These are phyloP conservation scores for Dentiscutata heterogama DNA, from an alignment of 371 early-diverging fungal genomes.

Conservation along the genomic window DNA sequence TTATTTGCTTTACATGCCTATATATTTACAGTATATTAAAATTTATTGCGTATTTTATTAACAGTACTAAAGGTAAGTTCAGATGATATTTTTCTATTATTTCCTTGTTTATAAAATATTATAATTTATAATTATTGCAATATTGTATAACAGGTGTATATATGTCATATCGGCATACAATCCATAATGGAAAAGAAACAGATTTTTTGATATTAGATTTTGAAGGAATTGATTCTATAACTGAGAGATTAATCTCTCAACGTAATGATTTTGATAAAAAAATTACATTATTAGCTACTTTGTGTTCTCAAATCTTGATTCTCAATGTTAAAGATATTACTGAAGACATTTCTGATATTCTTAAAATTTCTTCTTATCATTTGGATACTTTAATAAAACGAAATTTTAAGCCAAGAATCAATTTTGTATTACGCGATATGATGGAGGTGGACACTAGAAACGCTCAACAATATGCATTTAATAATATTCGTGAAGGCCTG, in stretches of 20 bases:
- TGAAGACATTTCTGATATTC: constrained; percentile 23
- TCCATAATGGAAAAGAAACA: not conserved
- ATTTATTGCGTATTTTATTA: no score
- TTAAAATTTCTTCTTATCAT: constrained; percentile 31
- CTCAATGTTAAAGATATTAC: constrained; percentile 25
- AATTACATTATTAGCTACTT: constrained; percentile 10
- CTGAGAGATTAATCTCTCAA: no score
- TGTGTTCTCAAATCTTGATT: constrained; percentile 34
- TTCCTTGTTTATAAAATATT: no score
- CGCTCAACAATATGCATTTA: constrained; percentile 6
- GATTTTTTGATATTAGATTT: constrained; percentile 18
- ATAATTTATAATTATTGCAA: no score
- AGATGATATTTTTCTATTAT: no score
- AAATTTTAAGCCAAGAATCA: constrained; percentile 26
- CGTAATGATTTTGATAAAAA: constrained; percentile 24
- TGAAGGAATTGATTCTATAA: constrained; percentile 16
- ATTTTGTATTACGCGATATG: constrained; percentile 37
- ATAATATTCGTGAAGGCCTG: not conserved
- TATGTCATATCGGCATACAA: constrained; percentile 18
- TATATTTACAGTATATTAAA: no score
- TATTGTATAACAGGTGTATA: constrained; percentile 13
- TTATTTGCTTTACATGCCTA: no score
- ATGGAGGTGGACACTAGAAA: not conserved
- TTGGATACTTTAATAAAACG: constrained; percentile 8
- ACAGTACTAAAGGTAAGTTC: no score